phyloP scores from a whole-genome alignment of 768 basidiomycete species.

The Pisolithus marmoratus region DNA sequence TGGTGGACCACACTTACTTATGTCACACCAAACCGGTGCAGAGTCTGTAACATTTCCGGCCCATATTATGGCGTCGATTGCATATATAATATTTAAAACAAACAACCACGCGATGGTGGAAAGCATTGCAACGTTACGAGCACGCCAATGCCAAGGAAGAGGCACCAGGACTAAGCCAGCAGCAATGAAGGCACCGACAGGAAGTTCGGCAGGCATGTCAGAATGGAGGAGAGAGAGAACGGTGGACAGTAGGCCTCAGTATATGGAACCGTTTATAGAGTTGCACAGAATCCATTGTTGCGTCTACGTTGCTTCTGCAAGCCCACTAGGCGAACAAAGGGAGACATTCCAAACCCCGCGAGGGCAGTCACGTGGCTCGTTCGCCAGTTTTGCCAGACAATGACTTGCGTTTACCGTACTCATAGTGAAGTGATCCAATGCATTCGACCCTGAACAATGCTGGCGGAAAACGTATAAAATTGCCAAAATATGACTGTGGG shows the following conservation, averaged over 20 bases:
- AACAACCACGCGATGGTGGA: slow-evolving; percentile 44
- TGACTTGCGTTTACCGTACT: no score
- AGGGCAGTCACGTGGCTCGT: no score
- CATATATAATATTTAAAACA: slow-evolving; percentile 40
- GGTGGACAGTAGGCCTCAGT: neutral
- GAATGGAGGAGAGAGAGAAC: neutral
- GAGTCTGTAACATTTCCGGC: slow-evolving; percentile 8
- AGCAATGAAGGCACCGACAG: slow-evolving; percentile 37
- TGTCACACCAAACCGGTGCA: slow-evolving; percentile 12
- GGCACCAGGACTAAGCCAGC: slow-evolving; percentile 32
- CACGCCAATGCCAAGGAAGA: slow-evolving; percentile 27
- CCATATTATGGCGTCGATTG: slow-evolving; percentile 57
- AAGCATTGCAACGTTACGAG: slow-evolving; percentile 24
- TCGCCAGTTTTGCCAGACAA: no score
- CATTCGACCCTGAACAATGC: no score
- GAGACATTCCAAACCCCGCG: no score
- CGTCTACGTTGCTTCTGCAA: no score
- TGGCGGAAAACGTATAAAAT: no score
- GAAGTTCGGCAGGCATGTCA: slow-evolving; percentile 19
- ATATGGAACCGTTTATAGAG: no score
- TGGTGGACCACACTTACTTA: slow-evolving; percentile 1
- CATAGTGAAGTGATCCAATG: no score
- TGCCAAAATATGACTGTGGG: no score
- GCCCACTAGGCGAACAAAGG: no score
- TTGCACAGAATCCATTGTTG: no score